phyloP scores from a whole-genome alignment of 768 basidiomycete genomes.

The Trametes maxima region DNA sequence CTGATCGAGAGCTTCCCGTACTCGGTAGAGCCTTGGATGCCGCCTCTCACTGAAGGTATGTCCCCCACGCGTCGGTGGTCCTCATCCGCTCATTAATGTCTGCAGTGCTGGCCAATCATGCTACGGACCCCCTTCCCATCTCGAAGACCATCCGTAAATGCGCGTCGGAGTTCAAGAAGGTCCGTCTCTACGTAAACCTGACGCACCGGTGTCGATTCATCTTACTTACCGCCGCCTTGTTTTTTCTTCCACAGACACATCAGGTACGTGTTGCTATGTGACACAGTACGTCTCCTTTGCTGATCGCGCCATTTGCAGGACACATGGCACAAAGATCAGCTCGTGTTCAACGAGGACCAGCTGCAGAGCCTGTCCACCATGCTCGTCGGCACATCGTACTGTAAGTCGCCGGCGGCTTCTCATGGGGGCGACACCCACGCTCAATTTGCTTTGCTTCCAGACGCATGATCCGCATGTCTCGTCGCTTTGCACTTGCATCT shows the following conservation, averaged over 20 bases:
- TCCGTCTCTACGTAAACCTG: conserved; percentile 34
- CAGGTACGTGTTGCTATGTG: conserved; percentile 29
- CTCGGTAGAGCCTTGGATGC: conserved; percentile 54
- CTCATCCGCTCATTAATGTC: conserved; percentile 4
- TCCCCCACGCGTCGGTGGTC: neutral
- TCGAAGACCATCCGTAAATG: conserved; percentile 87
- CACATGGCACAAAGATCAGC: conserved; percentile 90
- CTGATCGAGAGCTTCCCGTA: conserved; percentile 61
- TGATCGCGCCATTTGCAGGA: conserved; percentile 51
- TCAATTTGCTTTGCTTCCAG: neutral
- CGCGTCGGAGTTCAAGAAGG: conserved; percentile 86
- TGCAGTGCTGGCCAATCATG: conserved; percentile 72
- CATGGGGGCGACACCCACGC: neutral
- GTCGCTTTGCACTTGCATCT: neutral
- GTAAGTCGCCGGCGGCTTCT: conserved; percentile 45
- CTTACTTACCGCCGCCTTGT: conserved; percentile 6
- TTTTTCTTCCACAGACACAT: conserved; percentile 35
- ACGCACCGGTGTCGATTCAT: neutral
- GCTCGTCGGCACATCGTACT: conserved; percentile 89
- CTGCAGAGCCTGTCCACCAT: conserved; percentile 84
- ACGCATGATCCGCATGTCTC: conserved; percentile 11
- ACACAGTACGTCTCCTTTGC: neutral
- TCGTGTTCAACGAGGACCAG: conserved; percentile 87
- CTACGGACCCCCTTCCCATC: conserved; percentile 86
- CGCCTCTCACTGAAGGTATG: conserved; percentile 73